phyloP scores from a whole-genome alignment of 169 alveolate species.

The Plasmodium ovale region DNA sequence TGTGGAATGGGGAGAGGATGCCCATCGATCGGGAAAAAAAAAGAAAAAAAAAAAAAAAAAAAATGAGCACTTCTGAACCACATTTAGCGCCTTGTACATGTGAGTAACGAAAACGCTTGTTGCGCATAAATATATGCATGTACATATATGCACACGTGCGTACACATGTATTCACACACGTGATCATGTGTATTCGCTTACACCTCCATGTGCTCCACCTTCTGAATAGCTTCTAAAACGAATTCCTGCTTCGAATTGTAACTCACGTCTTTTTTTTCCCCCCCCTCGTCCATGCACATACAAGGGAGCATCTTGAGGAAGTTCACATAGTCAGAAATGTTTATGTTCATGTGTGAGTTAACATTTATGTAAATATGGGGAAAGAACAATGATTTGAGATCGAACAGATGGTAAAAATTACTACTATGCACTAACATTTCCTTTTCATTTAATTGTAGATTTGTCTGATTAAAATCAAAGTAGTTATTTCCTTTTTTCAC shows the following conservation, averaged over 20 bases:
- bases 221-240: slow-evolving; percentile 41
- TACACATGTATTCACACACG: background rate
- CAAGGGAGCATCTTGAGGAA: background rate
- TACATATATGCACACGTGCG: background rate
- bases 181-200: slow-evolving; percentile 13
- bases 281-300: background rate
- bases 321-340: slow-evolving; percentile 50
- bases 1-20: too few species aligned
- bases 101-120: background rate
- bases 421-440: slow-evolving; percentile 62
- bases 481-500: slow-evolving; percentile 63
- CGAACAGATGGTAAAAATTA: slow-evolving; percentile 57
- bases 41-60: slow-evolving; percentile 2
- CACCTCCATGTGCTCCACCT: slow-evolving; percentile 62
- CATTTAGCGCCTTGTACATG: too few species aligned
- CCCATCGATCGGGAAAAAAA: too few species aligned
- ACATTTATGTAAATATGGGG: slow-evolving; percentile 70
- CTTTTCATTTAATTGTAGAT: slow-evolving; percentile 60
- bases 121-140: background rate
- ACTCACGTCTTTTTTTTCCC: background rate
- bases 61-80: too few species aligned
- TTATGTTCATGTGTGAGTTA: slow-evolving; percentile 54
- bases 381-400: slow-evolving; percentile 22
- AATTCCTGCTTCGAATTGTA: slow-evolving; percentile 41
- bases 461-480: slow-evolving; percentile 54